phyloP scores from a whole-genome alignment of 2,329 filamentous ascomycete genomes.

The Fusarium succisae region DNA sequence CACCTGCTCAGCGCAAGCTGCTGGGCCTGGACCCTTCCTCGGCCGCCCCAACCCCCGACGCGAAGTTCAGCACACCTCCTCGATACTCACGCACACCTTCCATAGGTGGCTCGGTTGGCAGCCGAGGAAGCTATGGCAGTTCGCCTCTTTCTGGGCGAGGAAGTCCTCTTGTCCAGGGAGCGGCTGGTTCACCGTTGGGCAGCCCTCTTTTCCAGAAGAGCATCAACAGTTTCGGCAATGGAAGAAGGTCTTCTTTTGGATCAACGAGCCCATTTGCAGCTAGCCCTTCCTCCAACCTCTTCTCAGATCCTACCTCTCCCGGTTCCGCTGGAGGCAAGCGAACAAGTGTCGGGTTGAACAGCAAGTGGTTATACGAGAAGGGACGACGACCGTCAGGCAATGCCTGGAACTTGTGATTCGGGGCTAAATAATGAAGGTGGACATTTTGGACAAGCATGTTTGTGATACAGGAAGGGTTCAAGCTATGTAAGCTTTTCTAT shows the following conservation, averaged over 20 bases:
- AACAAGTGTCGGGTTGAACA: constrained; percentile 82
- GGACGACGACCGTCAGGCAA: constrained; percentile 66
- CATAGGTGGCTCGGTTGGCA: constrained; percentile 68
- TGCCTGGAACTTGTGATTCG: constrained; percentile 49
- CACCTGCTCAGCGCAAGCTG: constrained; percentile 76
- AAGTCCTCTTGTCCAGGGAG: constrained; percentile 54
- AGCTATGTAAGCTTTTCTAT: constrained; percentile 3
- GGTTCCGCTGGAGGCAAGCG: constrained; percentile 74
- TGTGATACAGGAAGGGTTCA: constrained; percentile 9
- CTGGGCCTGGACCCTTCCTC: constrained; percentile 80
- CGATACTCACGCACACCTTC: constrained; percentile 83
- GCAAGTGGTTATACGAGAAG: constrained; percentile 94
- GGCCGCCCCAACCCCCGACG: constrained; percentile 71
- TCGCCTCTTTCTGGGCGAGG: constrained; percentile 68
- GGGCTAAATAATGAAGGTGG: neutral
- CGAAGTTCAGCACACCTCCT: constrained; percentile 82
- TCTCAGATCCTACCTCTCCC: constrained; percentile 72
- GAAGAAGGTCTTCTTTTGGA: constrained; percentile 70
- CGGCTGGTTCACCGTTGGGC: constrained; percentile 50
- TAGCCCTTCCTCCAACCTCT: constrained; percentile 58
- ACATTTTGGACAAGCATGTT: constrained; percentile 10
- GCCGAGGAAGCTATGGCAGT: constrained; percentile 64
- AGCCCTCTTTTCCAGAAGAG: constrained; percentile 75
- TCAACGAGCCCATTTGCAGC: constrained; percentile 63
- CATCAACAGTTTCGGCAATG: constrained; percentile 59